Evolutionary conservation across 2,329 filamentous ascomycete genomes (phyloP).

Genomic region (Thelonectria discophora): DNA sequence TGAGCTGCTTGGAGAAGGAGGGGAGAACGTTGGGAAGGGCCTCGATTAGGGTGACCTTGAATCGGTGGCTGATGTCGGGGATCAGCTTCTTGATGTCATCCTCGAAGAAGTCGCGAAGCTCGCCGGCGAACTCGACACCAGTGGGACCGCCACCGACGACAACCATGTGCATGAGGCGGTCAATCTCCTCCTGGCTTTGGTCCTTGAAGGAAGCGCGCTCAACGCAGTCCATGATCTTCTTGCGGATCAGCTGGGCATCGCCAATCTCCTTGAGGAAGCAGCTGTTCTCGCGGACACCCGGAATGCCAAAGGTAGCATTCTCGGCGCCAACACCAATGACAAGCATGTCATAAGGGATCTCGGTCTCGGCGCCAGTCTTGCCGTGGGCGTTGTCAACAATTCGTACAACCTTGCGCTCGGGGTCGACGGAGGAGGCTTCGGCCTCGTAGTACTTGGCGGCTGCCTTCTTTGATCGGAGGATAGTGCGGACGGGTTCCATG

Average conservation of each 20-base stretch:
- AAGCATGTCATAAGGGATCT: constrained; percentile 97
- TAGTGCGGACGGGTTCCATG: constrained; percentile 98
- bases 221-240: constrained; percentile 99
- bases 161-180: constrained; percentile 98
- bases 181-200: constrained; percentile 85
- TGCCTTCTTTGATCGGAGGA: constrained; percentile 93
- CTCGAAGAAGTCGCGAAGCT: constrained; percentile 99
- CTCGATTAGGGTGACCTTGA: constrained; percentile 97
- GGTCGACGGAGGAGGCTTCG: constrained; percentile 94
- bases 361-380: constrained; percentile 81
- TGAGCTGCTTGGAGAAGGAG: constrained; percentile 98
- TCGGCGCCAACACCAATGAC: constrained; percentile 97
- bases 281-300: constrained; percentile 91
- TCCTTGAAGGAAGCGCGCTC: constrained; percentile 99
- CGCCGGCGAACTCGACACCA: constrained; percentile 97
- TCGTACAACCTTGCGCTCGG: constrained; percentile 85
- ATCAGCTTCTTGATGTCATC: constrained; percentile 98
- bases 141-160: constrained; percentile 93
- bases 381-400: constrained; percentile 94
- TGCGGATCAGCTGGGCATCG: constrained; percentile 95
- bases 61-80: constrained; percentile 92
- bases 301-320: constrained; percentile 98
- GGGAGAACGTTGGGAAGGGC: constrained; percentile 95
- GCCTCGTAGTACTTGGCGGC: constrained; percentile 98
- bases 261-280: constrained; percentile 99